phyloP scores from a whole-genome alignment of 805 yeast genomes.

The Yarrowia sp. region DNA sequence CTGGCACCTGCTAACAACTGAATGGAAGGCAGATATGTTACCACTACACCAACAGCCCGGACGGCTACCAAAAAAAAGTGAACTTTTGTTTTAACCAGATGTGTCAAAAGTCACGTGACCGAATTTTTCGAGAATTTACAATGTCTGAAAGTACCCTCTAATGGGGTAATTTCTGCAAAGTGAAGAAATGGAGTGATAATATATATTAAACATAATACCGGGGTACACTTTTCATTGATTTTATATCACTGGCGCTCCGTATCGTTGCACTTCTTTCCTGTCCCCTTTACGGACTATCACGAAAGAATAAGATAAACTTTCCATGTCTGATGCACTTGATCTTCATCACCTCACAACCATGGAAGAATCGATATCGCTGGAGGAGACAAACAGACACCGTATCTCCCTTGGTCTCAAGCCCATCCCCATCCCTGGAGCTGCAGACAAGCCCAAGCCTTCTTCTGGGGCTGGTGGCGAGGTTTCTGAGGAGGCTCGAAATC shows the following conservation, averaged over 20 bases:
- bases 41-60: constrained; percentile 25
- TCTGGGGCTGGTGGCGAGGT: constrained; percentile 25
- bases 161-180: too few species aligned
- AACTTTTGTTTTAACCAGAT: neutral
- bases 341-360: constrained; percentile 6
- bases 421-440: constrained; percentile 37
- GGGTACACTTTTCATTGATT: too few species aligned
- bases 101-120: neutral
- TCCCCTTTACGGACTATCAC: too few species aligned
- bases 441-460: neutral
- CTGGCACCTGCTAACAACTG: constrained; percentile 20
- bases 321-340: neutral
- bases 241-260: too few species aligned
- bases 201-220: too few species aligned
- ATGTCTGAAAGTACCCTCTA: too few species aligned
- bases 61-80: neutral
- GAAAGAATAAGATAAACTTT: constrained; percentile 3
- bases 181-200: too few species aligned
- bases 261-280: too few species aligned
- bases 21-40: constrained; percentile 25
- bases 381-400: constrained; percentile 58
- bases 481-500: constrained; percentile 56
- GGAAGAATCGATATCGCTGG: constrained; percentile 41
- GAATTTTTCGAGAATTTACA: neutral
- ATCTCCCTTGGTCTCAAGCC: constrained; percentile 54